Evolutionary conservation across 1,139 yeast species (phyloP), one percentile per base, ranked within the genome.

Genomic region (Geotrichum europaeum): DNA sequence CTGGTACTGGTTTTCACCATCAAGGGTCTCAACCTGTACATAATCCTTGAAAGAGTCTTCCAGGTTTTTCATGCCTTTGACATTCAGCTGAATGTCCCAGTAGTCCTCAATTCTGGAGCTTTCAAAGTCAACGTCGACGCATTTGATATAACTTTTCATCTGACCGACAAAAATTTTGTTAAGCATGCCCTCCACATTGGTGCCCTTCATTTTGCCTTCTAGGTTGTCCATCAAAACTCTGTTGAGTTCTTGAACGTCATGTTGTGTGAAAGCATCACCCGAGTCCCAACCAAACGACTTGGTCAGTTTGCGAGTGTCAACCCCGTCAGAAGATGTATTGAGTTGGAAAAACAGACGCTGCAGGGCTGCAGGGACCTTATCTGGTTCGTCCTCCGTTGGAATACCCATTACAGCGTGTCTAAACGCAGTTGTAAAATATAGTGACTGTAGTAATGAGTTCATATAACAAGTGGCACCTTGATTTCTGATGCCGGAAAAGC

Each of bases 391-490:
- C 51, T 81, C 84, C 0, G 97, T 89, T 1, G 98, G 98, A 62
- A 94, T 92, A 68, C 86, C 85, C 72, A 90, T 92, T 2, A 94
- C 99, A 64, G 91, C 82, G 69, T 85, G 84, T 65, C 98, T 82
- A 75, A 94, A 94, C 47, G 79, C 78, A 66, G 85, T 86, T 1
- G 99, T 94, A 69, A 91, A 89, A 72, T 81, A 94, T 69, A 95
- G 88, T 25, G 97, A 89, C 72, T 94, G 99, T 61, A 94, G 76
- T 62, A 94, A 79, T 0, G 98, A 92, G 72, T 94, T 94, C 70
- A 94, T 82, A 73, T 94, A 94, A 73, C 99, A 94, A 0, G 99
- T 94, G 3, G 99, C 99, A 63, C 99, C 99, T 75, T 94, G 99
- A 72, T 94, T 94, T 67, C 85, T 87, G 66, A 94, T 83, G 0